Conservation (phyloP, 352 stramenopile genomes). For the Nothophytophthora sp. region DNA sequence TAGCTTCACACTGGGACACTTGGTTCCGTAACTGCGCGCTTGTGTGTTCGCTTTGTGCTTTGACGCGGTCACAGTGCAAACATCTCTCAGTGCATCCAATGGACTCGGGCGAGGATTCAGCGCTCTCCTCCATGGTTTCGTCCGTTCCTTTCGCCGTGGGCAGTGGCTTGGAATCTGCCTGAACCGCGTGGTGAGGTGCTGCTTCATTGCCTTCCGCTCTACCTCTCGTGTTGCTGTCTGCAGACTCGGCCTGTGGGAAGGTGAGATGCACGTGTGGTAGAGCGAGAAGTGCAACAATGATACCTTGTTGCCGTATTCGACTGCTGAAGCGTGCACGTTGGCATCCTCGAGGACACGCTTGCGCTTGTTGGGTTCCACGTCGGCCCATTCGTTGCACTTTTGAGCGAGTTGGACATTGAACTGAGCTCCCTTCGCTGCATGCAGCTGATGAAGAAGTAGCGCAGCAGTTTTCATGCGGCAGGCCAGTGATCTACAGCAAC, state of each 20-base stretch:
- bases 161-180: neutral
- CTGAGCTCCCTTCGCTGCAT: constrained; percentile 19
- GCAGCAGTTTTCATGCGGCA: constrained; percentile 57
- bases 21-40: constrained; percentile 13
- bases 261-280: constrained; percentile 13
- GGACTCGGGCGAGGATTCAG: no score
- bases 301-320: constrained; percentile 21
- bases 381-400: constrained; percentile 32
- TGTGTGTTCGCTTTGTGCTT: neutral
- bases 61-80: neutral
- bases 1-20: constrained; percentile 14
- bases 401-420: constrained; percentile 21
- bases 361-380: constrained; percentile 38
- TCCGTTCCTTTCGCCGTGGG: neutral
- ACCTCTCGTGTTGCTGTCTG: constrained; percentile 11
- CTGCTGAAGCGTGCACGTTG: neutral
- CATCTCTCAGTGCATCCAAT: neutral
- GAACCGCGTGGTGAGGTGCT: neutral
- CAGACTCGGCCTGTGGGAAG: constrained; percentile 16
- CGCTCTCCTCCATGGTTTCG: neutral
- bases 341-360: constrained; percentile 24
- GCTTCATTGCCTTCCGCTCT: neutral
- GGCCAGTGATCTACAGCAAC: constrained; percentile 44
- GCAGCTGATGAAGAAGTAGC: constrained; percentile 47
- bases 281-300: constrained; percentile 5